Conservation (phyloP, 495 filamentous ascomycete species). For the Beverwykella pulmonaria region DNA sequence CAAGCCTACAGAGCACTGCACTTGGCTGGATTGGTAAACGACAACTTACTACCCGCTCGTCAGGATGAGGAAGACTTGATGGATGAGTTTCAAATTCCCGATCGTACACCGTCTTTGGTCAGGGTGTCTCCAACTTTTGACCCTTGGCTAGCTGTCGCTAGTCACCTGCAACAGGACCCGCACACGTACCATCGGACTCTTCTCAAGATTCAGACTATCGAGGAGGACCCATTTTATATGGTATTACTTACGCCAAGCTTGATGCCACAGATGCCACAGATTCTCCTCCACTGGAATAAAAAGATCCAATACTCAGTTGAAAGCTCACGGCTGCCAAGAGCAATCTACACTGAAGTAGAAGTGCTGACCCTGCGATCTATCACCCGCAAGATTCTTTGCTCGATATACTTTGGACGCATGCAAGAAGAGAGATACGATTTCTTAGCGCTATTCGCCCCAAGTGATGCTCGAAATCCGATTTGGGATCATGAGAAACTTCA, state of each 20-base stretch:
- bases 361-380: slow-evolving; percentile 20
- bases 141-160: slow-evolving; percentile 67
- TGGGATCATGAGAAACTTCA: not conserved
- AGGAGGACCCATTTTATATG: slow-evolving; percentile 38
- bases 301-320: slow-evolving; percentile 30
- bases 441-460: slow-evolving; percentile 42
- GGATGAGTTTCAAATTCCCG: slow-evolving; percentile 18
- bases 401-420: slow-evolving; percentile 44
- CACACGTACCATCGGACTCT: slow-evolving; percentile 46
- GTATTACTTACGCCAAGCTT: slow-evolving; percentile 46
- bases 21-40: slow-evolving; percentile 69
- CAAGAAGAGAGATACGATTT: slow-evolving; percentile 41
- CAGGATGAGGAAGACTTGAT: slow-evolving; percentile 49
- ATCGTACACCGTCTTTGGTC: slow-evolving; percentile 46
- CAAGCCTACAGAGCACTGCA: slow-evolving; percentile 75
- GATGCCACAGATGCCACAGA: slow-evolving; percentile 41
- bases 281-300: slow-evolving; percentile 54
- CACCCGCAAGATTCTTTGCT: slow-evolving; percentile 44
- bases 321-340: not conserved
- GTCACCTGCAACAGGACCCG: slow-evolving; percentile 52
- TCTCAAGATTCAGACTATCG: slow-evolving; percentile 40
- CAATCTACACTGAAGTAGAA: slow-evolving; percentile 7
- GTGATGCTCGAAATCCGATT: not conserved
- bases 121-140: slow-evolving; percentile 61
- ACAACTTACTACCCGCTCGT: slow-evolving; percentile 72